phyloP scores from a whole-genome alignment of 805 yeast genomes.

The Candida ponderosae region DNA sequence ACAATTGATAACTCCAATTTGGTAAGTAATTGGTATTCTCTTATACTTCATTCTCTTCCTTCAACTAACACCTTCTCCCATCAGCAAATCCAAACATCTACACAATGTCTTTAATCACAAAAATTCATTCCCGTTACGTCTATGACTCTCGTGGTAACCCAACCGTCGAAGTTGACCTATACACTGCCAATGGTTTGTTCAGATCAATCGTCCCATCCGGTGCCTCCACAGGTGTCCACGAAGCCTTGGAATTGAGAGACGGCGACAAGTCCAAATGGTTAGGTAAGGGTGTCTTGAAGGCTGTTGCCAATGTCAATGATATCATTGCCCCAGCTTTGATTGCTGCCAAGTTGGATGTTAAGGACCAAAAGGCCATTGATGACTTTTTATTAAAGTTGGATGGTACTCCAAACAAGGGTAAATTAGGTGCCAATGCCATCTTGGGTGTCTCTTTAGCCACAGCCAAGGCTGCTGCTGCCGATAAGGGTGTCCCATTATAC shows the following conservation, averaged over 20 bases:
- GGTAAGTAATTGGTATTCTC: too few relatives aligned
- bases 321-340: constrained; percentile 91
- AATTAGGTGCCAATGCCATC: constrained; percentile 97
- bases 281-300: constrained; percentile 98
- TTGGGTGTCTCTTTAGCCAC: constrained; percentile 96
- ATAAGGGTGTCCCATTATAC: constrained; percentile 89
- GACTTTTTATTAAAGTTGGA: constrained; percentile 80
- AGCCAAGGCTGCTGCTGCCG: constrained; percentile 98
- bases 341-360: constrained; percentile 74
- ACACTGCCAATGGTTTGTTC: constrained; percentile 90
- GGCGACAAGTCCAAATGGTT: constrained; percentile 96
- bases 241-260: constrained; percentile 97
- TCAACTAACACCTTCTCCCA: too few relatives aligned
- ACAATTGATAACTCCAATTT: too few relatives aligned
- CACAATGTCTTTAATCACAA: constrained; percentile 67
- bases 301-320: constrained; percentile 92
- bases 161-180: constrained; percentile 96
- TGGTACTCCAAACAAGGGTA: constrained; percentile 96
- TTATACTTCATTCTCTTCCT: too few relatives aligned
- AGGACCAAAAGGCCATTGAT: constrained; percentile 82
- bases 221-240: constrained; percentile 98
- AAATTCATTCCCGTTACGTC: constrained; percentile 91
- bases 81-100: constrained; percentile 2
- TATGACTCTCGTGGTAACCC: constrained; percentile 99
- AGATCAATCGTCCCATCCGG: constrained; percentile 99